Percentiles rank a stretch among this genome's conserved stretches.
Conservation (phyloP, 371 early-diverging fungal genomes). For the Umbelopsis sp. region DNA sequence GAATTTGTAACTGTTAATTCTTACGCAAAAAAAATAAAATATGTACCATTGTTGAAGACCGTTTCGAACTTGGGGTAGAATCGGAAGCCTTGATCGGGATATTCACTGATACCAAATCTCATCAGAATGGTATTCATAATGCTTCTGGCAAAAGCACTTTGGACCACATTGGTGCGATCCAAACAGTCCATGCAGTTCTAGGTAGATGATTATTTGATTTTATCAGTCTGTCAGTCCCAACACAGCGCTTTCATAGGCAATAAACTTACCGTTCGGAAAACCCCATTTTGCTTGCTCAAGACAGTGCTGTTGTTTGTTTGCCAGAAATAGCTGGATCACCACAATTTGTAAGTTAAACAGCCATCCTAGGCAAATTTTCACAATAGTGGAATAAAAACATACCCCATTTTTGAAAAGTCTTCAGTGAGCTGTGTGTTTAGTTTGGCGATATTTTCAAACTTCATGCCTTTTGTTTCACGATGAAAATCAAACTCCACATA, state of each 20-base stretch:
- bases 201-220: not conserved
- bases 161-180: conserved; percentile 99
- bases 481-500: conserved; percentile 98
- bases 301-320: conserved; percentile 29
- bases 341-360: not conserved
- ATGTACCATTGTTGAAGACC: conserved; percentile 59
- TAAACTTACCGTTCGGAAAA: conserved; percentile 50
- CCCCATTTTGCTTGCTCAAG: conserved; percentile 45
- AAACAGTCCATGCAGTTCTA: conserved; percentile 99
- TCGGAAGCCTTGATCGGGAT: conserved; percentile 65
- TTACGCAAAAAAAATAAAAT: not conserved
- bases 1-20: not conserved
- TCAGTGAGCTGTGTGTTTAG: conserved; percentile 45
- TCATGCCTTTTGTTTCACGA: conserved; percentile 57
- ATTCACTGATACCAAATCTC: conserved; percentile 64
- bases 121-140: conserved; percentile 72
- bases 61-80: conserved; percentile 63
- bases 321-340: conserved; percentile 47
- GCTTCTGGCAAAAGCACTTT: conserved; percentile 80
- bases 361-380: too few relatives aligned
- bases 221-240: too few relatives aligned
- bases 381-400: conserved; percentile 18
- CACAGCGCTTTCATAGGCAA: not conserved
- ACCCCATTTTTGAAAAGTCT: conserved; percentile 50
- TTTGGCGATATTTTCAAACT: conserved; percentile 55